Percentiles rank a stretch among this genome's conserved stretches.
Evolutionary conservation across 108 stramenopile species (phyloP).

Genomic region (Chaetoceros tenuissimus): DNA sequence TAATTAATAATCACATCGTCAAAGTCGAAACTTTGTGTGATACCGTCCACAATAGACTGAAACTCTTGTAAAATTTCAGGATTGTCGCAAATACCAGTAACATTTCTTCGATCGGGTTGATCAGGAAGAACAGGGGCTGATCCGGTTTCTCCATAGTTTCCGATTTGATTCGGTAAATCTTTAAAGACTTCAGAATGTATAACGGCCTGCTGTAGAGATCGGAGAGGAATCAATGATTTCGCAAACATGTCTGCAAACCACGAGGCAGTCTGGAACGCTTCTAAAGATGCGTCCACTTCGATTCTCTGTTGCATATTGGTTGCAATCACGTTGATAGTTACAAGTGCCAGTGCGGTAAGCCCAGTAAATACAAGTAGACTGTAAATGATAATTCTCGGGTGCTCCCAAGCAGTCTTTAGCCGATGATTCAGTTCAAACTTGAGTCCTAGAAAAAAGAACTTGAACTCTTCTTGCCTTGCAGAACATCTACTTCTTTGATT

Average conservation of each 20-base stretch:
- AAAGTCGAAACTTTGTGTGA: neutral
- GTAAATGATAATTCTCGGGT: neutral
- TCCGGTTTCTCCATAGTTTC: neutral
- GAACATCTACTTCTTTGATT: too few species aligned
- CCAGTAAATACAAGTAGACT: neutral
- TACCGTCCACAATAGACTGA: neutral
- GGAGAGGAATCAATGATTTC: neutral
- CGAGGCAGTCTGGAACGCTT: neutral
- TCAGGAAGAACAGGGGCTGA: neutral
- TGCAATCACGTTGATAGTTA: neutral
- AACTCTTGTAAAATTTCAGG: neutral
- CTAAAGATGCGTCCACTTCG: neutral
- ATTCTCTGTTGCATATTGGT: neutral
- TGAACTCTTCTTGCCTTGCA: too few species aligned
- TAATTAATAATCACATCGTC: neutral
- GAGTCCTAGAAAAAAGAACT: too few species aligned
- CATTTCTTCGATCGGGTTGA: neutral
- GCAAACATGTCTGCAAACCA: neutral
- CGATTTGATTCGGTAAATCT: neutral
- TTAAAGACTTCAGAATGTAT: neutral
- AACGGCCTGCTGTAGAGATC: neutral
- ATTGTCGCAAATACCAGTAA: slow-evolving; percentile 3
- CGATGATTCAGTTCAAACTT: too few species aligned
- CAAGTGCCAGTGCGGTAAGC: neutral
- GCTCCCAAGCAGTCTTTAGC: too few species aligned